Evolutionary conservation across 2,329 filamentous ascomycete genomes (phyloP).

Genomic region (Aureobasidium vineae): DNA sequence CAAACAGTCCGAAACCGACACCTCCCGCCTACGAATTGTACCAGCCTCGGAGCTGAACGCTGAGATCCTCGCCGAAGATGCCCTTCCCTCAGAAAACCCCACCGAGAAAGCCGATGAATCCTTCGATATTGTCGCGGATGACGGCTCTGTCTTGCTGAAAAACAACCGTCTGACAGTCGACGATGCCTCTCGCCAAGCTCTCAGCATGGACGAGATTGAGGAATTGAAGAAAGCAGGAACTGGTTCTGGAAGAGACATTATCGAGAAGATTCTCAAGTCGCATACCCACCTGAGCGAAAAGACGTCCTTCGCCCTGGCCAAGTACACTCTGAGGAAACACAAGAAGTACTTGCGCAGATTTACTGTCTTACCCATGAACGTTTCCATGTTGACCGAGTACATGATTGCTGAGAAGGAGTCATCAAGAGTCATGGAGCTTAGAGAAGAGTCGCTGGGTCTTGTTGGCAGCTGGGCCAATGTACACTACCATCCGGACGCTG

Average conservation of each 20-base stretch:
- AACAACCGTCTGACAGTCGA: slow-evolving; percentile 64
- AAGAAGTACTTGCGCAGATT: slow-evolving; percentile 92
- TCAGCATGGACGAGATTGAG: slow-evolving; percentile 71
- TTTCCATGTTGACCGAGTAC: slow-evolving; percentile 71
- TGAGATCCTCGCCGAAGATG: slow-evolving; percentile 63
- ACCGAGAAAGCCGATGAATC: slow-evolving; percentile 32
- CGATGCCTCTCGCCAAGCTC: slow-evolving; percentile 66
- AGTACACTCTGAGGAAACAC: slow-evolving; percentile 92
- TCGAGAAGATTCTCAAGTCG: slow-evolving; percentile 86
- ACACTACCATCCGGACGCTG: slow-evolving; percentile 61
- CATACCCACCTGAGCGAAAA: slow-evolving; percentile 92
- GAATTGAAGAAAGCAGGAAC: slow-evolving; percentile 69
- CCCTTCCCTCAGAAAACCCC: slow-evolving; percentile 38
- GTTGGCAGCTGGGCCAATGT: slow-evolving; percentile 89
- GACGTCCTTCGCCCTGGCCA: slow-evolving; percentile 87
- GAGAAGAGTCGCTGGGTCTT: slow-evolving; percentile 78
- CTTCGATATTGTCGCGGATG: slow-evolving; percentile 50
- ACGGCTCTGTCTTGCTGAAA: slow-evolving; percentile 54
- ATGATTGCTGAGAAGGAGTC: slow-evolving; percentile 78
- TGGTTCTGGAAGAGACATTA: slow-evolving; percentile 80
- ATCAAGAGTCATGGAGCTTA: slow-evolving; percentile 76
- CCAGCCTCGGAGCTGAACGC: slow-evolving; percentile 78
- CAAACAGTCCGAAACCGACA: slow-evolving; percentile 58
- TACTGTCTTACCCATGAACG: slow-evolving; percentile 78
- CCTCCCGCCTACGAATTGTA: slow-evolving; percentile 71